Evolutionary conservation across 208 protist genomes (phyloP).

Genomic region (Spongospora subterranea): DNA sequence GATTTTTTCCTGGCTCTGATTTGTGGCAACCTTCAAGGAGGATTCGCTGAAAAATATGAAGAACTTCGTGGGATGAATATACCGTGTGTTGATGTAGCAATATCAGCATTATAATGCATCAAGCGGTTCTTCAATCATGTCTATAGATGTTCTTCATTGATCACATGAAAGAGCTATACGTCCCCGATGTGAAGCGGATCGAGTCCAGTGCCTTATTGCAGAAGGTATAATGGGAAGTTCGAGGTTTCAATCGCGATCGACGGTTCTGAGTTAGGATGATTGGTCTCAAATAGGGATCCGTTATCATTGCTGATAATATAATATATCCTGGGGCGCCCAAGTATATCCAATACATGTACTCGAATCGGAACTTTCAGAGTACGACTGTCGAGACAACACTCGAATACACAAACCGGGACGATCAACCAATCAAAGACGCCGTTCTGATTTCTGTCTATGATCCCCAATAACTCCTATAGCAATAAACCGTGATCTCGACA

Average conservation of each 20-base stretch:
- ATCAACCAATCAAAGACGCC: background rate
- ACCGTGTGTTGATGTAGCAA: too few relatives aligned
- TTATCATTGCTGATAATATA: background rate
- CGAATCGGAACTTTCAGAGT: background rate
- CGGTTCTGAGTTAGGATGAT: too few relatives aligned
- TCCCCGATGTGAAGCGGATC: background rate
- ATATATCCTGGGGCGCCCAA: background rate
- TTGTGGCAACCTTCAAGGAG: too few relatives aligned
- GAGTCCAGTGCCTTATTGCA: background rate
- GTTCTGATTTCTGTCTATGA: background rate
- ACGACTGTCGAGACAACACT: background rate
- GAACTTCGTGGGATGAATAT: too few relatives aligned
- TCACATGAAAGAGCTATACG: background rate
- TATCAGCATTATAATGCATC: too few relatives aligned
- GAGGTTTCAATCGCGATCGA: too few relatives aligned
- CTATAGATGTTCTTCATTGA: slow-evolving; percentile 19
- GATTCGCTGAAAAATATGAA: too few relatives aligned
- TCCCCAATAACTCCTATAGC: too few relatives aligned
- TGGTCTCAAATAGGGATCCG: background rate
- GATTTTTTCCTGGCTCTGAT: too few relatives aligned
- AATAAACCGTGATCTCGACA: too few relatives aligned
- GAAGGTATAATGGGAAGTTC: background rate
- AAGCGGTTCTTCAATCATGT: too few relatives aligned
- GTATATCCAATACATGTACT: background rate
- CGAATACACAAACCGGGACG: background rate